These are phyloP conservation scores for Geotrichum histeridarum DNA, from an alignment of 1,139 yeast species.

Conservation along the genomic window DNA sequence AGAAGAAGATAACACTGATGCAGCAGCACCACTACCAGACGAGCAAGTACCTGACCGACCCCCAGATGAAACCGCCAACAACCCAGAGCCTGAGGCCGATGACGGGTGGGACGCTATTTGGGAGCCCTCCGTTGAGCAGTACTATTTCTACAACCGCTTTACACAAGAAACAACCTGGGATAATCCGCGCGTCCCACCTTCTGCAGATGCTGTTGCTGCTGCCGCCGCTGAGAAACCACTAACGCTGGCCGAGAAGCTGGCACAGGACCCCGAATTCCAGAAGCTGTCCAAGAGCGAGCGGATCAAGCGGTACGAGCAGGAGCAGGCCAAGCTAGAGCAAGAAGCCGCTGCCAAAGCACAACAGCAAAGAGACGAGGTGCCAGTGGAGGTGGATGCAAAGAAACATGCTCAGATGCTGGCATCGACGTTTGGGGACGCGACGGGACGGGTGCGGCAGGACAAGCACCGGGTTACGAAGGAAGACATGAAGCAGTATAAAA, in stretches of 20 bases:
- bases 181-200: conserved; percentile 27
- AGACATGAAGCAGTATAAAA: conserved; percentile 27
- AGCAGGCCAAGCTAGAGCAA: conserved; percentile 7
- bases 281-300: conserved; percentile 22
- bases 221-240: conserved; percentile 19
- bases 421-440: conserved; percentile 22
- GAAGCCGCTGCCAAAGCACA: not conserved
- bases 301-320: conserved; percentile 20
- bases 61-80: not conserved
- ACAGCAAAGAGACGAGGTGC: not conserved
- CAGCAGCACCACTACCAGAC: not conserved
- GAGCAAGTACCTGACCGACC: not conserved
- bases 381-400: conserved; percentile 15
- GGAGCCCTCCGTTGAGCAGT: conserved; percentile 25
- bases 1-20: too few species aligned
- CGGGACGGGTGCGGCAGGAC: not conserved
- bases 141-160: conserved; percentile 30
- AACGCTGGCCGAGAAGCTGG: conserved; percentile 21
- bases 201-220: too few species aligned
- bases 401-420: conserved; percentile 25
- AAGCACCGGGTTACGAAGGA: conserved; percentile 24
- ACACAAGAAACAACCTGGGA: conserved; percentile 32
- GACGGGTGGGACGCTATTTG: conserved; percentile 36
- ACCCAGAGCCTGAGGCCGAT: conserved; percentile 11
- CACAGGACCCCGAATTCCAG: conserved; percentile 23